Base-by-base conservation (phyloP, 768 basidiomycete species). In the Leucocoprinus birnbaumii region DNA sequence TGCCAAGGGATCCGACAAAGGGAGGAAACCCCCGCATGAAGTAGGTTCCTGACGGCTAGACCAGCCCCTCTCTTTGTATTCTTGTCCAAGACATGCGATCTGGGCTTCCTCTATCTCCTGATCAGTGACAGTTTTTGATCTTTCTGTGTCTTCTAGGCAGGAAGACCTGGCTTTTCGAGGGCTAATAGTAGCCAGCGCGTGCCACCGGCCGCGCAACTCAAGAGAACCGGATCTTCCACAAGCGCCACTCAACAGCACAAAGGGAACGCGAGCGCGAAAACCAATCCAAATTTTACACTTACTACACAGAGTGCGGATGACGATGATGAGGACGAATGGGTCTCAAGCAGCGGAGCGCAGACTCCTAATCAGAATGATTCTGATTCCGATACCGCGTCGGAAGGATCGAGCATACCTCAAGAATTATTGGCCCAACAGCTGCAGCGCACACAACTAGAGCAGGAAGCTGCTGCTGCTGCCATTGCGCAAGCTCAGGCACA, bases 331-430 rank as follows among this genome's bases (percentile, higher is more conserved):
- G 86, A 88, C 53, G 89, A 83, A 54, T 90, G 87, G 87, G 77
- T 87, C 1, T 90, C 88, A 24, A 88, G 84, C 65, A 89, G 87
- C 62, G 88, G 86, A 6, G 85, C 81, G 0, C 86, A 72, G 0
- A 90, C 88, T 1, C 89, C 88, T 3, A 79, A 77, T 60, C 70
- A 74, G 46, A 56, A 71, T 48, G 75, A 74, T 37, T 80, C 81
- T 0, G 77, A 79, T 48, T 74, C 74, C 18, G 71, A 71, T 42
- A 64, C 66, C n/a, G 71, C 71, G 37, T 73, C 72, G 22, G 74
- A 74, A 56, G 65, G 66, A 49, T 66, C 62, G 25, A 60, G 59
- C 37, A 62, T 61, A 42, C 63, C 61, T 45, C 66, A 60, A 31
- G 63, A 62, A 31, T 31, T 61, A 27, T n/a, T n/a, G n/a, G 61